Evolutionary conservation across 352 stramenopile genomes (phyloP), one percentile per base, ranked within the genome.

Genomic region (Lagenidium giganteum): DNA sequence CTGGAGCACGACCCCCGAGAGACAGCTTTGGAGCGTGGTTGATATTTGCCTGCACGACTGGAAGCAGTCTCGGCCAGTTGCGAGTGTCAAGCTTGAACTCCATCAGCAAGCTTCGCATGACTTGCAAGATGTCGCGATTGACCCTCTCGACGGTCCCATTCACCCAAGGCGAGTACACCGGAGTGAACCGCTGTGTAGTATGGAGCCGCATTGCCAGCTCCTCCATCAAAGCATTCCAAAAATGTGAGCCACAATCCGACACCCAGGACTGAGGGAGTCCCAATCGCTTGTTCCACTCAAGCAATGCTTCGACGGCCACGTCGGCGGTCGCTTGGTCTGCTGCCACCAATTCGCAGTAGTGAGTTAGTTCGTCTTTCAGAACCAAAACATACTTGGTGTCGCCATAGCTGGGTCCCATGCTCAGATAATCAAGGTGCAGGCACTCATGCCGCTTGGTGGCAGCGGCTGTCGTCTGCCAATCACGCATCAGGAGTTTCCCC

Each of bases 221-320:
- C 7, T 7, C 42, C n/a, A 56, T 8, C 40, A 56, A 3, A 14
- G 13, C 21, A 18, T n/a, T 27, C 17, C 36, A 35, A 13, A 69
- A 69, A 13, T 61, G 54, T 0, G 35, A 43, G 5, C 44, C 50
- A n/a, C 57, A 30, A 17, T 65, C 54, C 2, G 59, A 57, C 0
- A 62, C 16, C 29, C 29, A 35, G 3, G 47, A 27, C 25, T 54
- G 18, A 16, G 45, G 53, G 17, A 44, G 31, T 23, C 43, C 47
- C 28, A 48, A 63, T 1, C 32, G 45, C 47, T 57, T 67, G 28
- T 57, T 37, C 48, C 47, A 64, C 5, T 48, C 43, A 2, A 64
- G 16, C 4, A 67, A 24, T 5, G 42, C 47, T 5, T 51, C 41
- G 8, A 39, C 47, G 11, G 43, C 47, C 20, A 20, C 32, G 13